Percentiles rank a stretch among this genome's conserved stretches.
These are phyloP conservation scores for Leccinum subatratum DNA, from an alignment of 1,284 basidiomycete species.

Conservation along the genomic window DNA sequence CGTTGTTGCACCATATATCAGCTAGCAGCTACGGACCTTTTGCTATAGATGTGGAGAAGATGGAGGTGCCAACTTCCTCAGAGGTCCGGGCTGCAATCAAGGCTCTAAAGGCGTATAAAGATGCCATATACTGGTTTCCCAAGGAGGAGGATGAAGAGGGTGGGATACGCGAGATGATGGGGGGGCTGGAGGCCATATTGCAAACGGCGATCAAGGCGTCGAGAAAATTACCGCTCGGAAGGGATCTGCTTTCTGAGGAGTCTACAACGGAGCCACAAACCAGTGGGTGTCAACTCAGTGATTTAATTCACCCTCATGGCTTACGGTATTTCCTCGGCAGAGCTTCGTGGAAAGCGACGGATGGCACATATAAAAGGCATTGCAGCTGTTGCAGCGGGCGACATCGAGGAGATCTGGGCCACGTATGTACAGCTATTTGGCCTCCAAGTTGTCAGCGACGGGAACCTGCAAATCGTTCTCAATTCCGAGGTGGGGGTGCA, in stretches of 20 bases:
- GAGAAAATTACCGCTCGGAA: no score
- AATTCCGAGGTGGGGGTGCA: conserved; percentile 1
- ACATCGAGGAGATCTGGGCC: conserved; percentile 13
- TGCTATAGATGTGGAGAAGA: neutral
- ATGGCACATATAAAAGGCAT: conserved; percentile 4
- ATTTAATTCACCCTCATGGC: no score
- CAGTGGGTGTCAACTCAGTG: neutral
- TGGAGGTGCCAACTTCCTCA: neutral
- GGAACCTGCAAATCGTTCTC: conserved; percentile 3
- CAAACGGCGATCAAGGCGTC: no score
- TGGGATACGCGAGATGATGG: neutral
- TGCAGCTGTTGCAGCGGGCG: neutral
- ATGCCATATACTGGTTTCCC: conserved; percentile 4
- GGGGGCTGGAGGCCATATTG: neutral
- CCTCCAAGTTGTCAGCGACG: neutral
- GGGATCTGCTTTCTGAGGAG: no score
- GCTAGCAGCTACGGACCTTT: neutral
- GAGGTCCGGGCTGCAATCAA: neutral
- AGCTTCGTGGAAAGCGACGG: neutral
- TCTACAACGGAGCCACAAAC: no score
- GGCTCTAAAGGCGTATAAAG: conserved; percentile 3
- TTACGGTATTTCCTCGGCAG: neutral
- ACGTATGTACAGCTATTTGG: conserved; percentile 8
- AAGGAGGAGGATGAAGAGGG: conserved; percentile 9
- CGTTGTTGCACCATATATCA: neutral